Percentiles rank a stretch among this genome's conserved stretches.
phyloP scores from a whole-genome alignment of 768 basidiomycete genomes.

The Macrocybe gigantea region DNA sequence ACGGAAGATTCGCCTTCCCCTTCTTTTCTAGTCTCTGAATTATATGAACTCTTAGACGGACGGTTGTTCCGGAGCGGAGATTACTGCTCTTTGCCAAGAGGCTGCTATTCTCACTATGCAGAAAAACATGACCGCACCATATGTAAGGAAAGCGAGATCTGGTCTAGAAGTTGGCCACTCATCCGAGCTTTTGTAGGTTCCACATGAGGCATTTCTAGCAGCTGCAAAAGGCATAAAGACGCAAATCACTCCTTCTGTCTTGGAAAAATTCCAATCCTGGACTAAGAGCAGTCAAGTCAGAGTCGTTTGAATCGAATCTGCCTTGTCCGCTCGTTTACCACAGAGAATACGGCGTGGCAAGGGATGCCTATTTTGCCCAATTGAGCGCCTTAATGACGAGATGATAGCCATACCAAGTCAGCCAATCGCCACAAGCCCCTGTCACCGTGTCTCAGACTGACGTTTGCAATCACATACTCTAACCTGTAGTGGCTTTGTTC shows the following conservation, averaged over 20 bases:
- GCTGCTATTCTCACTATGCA: constrained; percentile 93
- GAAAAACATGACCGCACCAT: constrained; percentile 68
- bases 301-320: background rate
- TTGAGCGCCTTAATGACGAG: no score
- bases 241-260: constrained; percentile 80
- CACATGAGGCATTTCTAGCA: constrained; percentile 62
- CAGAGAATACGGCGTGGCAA: no score
- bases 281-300: constrained; percentile 19
- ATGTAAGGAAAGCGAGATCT: constrained; percentile 41
- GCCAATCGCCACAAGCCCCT: no score
- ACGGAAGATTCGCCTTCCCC: constrained; percentile 10
- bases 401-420: no score
- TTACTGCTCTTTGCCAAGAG: constrained; percentile 89
- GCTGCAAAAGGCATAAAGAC: constrained; percentile 68
- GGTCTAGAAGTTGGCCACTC: background rate
- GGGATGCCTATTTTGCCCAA: no score
- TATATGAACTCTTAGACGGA: constrained; percentile 52
- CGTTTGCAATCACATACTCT: no score
- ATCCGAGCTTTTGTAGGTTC: constrained; percentile 48
- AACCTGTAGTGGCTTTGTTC: no score
- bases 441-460: no score
- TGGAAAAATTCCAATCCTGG: constrained; percentile 74
- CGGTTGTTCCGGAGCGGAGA: constrained; percentile 96
- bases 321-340: background rate
- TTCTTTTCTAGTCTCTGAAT: background rate